Percentiles rank a stretch among this genome's conserved stretches.
Conservation (phyloP, 441 rosid genomes). For the Gossypium davidsonii region DNA sequence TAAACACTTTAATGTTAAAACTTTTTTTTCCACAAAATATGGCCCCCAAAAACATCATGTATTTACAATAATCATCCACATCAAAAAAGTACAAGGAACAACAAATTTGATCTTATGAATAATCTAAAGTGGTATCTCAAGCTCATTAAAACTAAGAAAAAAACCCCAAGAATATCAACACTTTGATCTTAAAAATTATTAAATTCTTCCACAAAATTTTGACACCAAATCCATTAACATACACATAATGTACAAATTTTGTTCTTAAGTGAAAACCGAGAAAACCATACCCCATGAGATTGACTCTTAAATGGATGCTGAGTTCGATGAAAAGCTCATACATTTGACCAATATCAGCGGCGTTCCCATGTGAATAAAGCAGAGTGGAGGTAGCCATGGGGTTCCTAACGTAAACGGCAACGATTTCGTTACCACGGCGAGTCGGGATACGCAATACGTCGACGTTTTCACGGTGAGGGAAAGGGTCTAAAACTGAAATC, state of each 20-base stretch:
- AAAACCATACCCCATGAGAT: constrained; percentile 51
- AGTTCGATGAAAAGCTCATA: constrained; percentile 66
- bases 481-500: constrained; percentile 42
- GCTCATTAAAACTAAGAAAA: not conserved
- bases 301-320: constrained; percentile 60
- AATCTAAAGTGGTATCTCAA: too few relatives aligned
- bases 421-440: constrained; percentile 55
- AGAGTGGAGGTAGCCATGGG: constrained; percentile 64
- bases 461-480: constrained; percentile 61
- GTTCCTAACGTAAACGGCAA: constrained; percentile 51
- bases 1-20: not conserved
- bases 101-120: too few relatives aligned
- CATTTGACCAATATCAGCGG: constrained; percentile 73
- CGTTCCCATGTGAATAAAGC: constrained; percentile 65
- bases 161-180: not conserved
- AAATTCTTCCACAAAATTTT: not conserved
- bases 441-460: constrained; percentile 47
- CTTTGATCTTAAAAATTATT: too few relatives aligned
- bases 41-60: not conserved
- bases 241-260: not conserved
- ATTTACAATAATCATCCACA: not conserved
- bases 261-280: not conserved
- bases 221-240: not conserved
- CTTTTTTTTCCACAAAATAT: not conserved
- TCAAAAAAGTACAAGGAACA: not conserved